Conservation (phyloP, 257 asterid genomes). For the Plantago ovata region DNA sequence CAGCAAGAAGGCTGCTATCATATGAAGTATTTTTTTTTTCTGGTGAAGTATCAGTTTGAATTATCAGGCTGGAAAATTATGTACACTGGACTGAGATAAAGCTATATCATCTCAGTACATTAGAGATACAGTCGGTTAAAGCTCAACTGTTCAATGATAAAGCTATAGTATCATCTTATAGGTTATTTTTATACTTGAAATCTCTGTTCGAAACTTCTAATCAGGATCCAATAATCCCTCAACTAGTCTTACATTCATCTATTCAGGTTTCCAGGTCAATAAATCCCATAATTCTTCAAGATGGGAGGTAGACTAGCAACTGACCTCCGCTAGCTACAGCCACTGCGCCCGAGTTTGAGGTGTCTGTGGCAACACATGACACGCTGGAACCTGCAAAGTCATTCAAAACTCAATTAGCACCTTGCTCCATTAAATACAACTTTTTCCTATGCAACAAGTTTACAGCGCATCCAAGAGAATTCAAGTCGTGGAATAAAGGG, state of each 20-base stretch:
- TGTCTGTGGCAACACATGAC: conserved; percentile 53
- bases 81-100: background rate
- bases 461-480: no score
- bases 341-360: conserved; percentile 51
- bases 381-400: conserved; percentile 48
- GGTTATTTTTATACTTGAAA: background rate
- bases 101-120: no score
- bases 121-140: background rate
- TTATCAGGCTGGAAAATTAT: background rate
- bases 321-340: conserved; percentile 69
- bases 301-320: conserved; percentile 55
- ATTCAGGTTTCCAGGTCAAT: background rate
- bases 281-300: conserved; percentile 25
- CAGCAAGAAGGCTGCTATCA: no score
- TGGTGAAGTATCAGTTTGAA: background rate
- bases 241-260: background rate
- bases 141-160: background rate
- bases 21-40: no score
- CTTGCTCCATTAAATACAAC: background rate
- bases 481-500: no score
- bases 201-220: background rate
- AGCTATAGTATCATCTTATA: no score
- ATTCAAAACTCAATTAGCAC: conserved; percentile 15
- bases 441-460: background rate
- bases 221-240: background rate